Percentiles rank a stretch among this genome's conserved stretches.
These are phyloP conservation scores for Suillus tomentosus DNA, from an alignment of 768 basidiomycete genomes.

Conservation along the genomic window DNA sequence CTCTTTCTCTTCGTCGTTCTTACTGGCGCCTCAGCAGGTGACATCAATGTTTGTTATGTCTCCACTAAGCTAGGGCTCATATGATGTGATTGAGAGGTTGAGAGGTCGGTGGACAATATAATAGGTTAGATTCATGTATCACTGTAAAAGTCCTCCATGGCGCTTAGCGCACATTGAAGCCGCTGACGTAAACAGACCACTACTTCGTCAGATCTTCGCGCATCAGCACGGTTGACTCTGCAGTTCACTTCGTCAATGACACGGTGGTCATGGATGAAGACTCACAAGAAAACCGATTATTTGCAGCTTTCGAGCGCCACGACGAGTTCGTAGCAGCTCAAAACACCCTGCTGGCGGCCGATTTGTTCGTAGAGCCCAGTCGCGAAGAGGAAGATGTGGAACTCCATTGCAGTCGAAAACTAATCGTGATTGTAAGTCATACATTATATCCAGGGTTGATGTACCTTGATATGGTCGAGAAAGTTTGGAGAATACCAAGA, in stretches of 20 bases:
- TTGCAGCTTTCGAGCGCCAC: slow-evolving; percentile 61
- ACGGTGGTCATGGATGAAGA: slow-evolving; percentile 40
- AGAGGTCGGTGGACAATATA: background rate
- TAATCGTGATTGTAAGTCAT: slow-evolving; percentile 53
- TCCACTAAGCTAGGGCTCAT: background rate
- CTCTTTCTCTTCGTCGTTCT: slow-evolving; percentile 48
- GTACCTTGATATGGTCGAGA: slow-evolving; percentile 6
- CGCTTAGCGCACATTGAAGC: background rate
- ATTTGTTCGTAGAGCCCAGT: slow-evolving; percentile 46
- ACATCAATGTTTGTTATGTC: slow-evolving; percentile 8
- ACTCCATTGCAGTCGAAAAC: slow-evolving; percentile 40
- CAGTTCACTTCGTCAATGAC: slow-evolving; percentile 6
- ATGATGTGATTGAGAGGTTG: background rate
- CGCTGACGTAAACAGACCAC: slow-evolving; percentile 5
- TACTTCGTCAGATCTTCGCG: slow-evolving; percentile 17
- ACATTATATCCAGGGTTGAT: slow-evolving; percentile 7
- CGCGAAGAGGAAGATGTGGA: slow-evolving; percentile 48
- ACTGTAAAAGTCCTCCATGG: background rate
- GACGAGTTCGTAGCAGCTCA: slow-evolving; percentile 62
- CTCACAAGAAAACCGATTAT: slow-evolving; percentile 44
- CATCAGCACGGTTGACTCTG: slow-evolving; percentile 15
- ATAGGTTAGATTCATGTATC: background rate
- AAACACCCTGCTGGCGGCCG: slow-evolving; percentile 47
- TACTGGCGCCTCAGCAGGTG: slow-evolving; percentile 7
- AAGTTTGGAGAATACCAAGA: slow-evolving; percentile 92